These are phyloP conservation scores for Puccinellia tenuiflora DNA, from an alignment of 176 grass and related monocot genomes.

Conservation along the genomic window DNA sequence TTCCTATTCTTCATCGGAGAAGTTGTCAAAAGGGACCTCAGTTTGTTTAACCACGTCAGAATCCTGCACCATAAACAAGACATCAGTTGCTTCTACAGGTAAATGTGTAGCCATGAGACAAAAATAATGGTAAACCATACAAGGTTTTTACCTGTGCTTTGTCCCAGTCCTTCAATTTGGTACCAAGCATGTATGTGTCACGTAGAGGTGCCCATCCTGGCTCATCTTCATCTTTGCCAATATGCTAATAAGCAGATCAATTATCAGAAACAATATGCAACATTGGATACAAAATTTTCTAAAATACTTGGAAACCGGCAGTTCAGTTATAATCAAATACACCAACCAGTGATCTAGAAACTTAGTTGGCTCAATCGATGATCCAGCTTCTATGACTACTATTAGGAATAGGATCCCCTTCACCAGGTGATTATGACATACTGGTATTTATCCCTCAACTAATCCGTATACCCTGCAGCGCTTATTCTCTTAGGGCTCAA, in stretches of 20 bases:
- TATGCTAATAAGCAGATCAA: conserved; percentile 28
- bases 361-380: not conserved
- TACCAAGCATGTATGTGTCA: conserved; percentile 71
- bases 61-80: conserved; percentile 31
- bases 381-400: not conserved
- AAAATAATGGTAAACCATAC: not conserved
- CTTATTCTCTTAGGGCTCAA: not conserved
- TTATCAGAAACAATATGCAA: not conserved
- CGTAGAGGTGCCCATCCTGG: conserved; percentile 66
- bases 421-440: not conserved
- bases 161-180: conserved; percentile 89
- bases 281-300: not conserved
- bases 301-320: not conserved
- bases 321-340: not conserved
- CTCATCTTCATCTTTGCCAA: conserved; percentile 49
- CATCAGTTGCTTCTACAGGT: not conserved
- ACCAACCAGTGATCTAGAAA: not conserved
- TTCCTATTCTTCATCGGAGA: conserved; percentile 58
- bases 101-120: not conserved
- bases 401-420: not conserved
- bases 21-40: conserved; percentile 28
- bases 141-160: conserved; percentile 48
- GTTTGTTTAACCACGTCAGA: conserved; percentile 12
- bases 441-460: not conserved
- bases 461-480: not conserved